Evolutionary conservation across 129 eudicot species (phyloP).

Genomic region (Rutidosis leptorrhynchoides): DNA sequence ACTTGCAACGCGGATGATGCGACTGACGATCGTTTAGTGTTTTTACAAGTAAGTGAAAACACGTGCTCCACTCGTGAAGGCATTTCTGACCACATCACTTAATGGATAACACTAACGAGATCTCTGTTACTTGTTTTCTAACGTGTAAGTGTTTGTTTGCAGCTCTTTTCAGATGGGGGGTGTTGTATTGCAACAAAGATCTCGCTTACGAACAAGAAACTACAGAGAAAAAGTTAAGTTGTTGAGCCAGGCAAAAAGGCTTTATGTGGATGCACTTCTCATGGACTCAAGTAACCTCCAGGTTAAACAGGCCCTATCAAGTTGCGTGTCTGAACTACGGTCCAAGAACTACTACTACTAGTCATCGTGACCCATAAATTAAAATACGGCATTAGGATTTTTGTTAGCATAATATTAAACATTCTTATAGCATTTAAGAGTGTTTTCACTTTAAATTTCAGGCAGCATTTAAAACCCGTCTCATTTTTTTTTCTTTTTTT

Average conservation of each 20-base stretch:
- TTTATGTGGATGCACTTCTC: constrained; percentile 87
- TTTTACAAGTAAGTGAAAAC: too few relatives aligned
- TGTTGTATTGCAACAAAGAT: constrained; percentile 80
- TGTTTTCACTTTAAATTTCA: too few relatives aligned
- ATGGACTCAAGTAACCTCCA: constrained; percentile 67
- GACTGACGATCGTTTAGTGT: too few relatives aligned
- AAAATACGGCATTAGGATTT: constrained; percentile 15
- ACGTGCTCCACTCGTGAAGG: too few relatives aligned
- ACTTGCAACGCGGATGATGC: too few relatives aligned
- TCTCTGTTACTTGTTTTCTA: not conserved
- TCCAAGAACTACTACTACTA: constrained; percentile 43
- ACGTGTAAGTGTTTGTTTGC: constrained; percentile 31
- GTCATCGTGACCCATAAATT: constrained; percentile 15
- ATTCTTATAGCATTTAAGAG: constrained; percentile 17
- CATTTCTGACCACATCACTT: not conserved
- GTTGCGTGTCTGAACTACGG: constrained; percentile 67
- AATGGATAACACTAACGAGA: too few relatives aligned
- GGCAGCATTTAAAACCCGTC: too few relatives aligned
- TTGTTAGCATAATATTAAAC: not conserved
- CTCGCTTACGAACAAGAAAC: constrained; percentile 67
- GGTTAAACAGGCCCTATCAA: constrained; percentile 63
- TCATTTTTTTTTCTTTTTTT: too few relatives aligned
- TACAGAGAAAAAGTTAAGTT: constrained; percentile 79
- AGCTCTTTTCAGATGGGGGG: constrained; percentile 99
- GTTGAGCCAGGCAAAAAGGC: constrained; percentile 80